Evolutionary conservation across 1,139 yeast species (phyloP), one percentile per base, ranked within the genome.

Genomic region (Yamadazyma sp.): DNA sequence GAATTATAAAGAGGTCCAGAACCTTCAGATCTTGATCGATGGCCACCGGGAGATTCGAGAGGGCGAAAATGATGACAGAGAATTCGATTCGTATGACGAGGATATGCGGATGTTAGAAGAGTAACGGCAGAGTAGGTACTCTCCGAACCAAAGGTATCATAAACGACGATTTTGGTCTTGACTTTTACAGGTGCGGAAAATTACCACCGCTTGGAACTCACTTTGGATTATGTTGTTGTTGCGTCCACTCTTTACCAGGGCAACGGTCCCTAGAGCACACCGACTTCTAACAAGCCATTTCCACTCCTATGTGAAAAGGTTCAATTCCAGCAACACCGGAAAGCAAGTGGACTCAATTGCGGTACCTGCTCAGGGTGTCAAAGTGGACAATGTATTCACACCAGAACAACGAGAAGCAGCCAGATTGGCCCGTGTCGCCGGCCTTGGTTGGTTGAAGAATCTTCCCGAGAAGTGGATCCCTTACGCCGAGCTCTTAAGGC

Each of bases 401-500:
- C 60, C 67, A 1, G 79, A 79, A 46, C 84, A 83, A 49, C 54
- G 79, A 22, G 74, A 70, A 40, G 68, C 73, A 1, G 88, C 91
- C 1, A 68, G 78, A 17, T 57, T 73, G 28, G 77, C 79, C 4
- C 66, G 92, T 43, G 53, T 78, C 27, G 75, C 79, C 1, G 79
- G 79, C 0, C 64, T 85, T 35, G 88, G 86, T 0, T 72, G 72
- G 62, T 75, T 87, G 11, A 68, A 79, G 3, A 68, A 76, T 24
- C 66, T 89, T 17, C 97, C 97, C 0, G 73, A 69, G 33, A 72
- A 74, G 45, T 72, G 83, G 79, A 81, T 87, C 34, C 98, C 98
- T 0, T 92, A 88, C 56, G 95, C 96, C 33, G 95, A 88, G 55
- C 71, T 94, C 40, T 82, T 89, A 84, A 72, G 99, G 41, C 63